A percentile compares a stretch with the other conserved stretches of the same genome.
Evolutionary conservation across 176 grass and related monocot genomes (phyloP).

Genomic region (Rhynchospora pubera): DNA sequence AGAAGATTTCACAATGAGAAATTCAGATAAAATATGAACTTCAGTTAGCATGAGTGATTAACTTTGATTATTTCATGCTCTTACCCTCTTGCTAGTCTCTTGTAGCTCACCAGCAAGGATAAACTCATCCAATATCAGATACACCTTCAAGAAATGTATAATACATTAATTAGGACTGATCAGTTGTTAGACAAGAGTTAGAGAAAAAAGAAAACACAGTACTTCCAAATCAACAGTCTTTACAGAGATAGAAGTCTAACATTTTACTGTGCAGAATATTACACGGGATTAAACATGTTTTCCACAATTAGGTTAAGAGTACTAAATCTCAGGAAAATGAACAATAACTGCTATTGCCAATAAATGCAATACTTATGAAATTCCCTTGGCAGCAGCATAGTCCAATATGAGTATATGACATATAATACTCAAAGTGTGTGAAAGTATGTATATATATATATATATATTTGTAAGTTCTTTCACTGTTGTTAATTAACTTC

Average conservation of each 20-base stretch:
- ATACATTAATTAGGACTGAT: neutral
- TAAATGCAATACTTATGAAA: neutral
- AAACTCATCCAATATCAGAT: constrained; percentile 97
- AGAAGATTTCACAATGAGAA: neutral
- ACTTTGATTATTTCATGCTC: neutral
- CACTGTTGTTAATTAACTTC: neutral
- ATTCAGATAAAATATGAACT: neutral
- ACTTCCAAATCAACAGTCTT: neutral
- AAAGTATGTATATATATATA: neutral
- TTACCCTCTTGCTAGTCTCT: constrained; percentile 99
- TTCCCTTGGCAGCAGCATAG: neutral
- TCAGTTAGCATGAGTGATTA: neutral
- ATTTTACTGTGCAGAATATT: neutral
- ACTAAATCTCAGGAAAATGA: neutral
- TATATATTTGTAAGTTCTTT: neutral
- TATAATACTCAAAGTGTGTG: neutral
- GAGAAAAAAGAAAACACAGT: neutral
- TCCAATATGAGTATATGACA: neutral
- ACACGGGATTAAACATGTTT: neutral
- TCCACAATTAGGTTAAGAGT: neutral
- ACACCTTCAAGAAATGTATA: constrained; percentile 49
- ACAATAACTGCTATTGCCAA: neutral
- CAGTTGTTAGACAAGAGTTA: neutral
- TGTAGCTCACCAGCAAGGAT: constrained; percentile 98
- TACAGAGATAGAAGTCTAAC: neutral